Percentiles rank a stretch among this genome's conserved stretches.
Evolutionary conservation across 768 basidiomycete genomes (phyloP).

Genomic region (Tephrocybe sp.): DNA sequence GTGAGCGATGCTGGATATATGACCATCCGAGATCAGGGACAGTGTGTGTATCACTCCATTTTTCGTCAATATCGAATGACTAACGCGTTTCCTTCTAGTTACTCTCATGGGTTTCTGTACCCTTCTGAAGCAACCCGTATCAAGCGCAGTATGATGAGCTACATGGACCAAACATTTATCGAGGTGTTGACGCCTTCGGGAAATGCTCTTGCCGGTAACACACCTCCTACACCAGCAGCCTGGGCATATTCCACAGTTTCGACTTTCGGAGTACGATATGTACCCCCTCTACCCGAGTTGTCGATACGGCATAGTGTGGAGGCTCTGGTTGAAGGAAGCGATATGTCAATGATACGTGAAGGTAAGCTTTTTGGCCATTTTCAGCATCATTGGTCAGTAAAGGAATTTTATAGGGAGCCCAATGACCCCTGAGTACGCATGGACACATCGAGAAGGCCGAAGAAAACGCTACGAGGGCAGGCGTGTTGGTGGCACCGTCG

Average conservation of each 20-base stretch:
- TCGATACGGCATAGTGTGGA: slow-evolving; percentile 76
- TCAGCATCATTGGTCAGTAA: not conserved
- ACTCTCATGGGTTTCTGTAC: slow-evolving; percentile 94
- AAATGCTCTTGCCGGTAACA: slow-evolving; percentile 29
- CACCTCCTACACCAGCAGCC: slow-evolving; percentile 42
- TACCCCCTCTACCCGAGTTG: slow-evolving; percentile 65
- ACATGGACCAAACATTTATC: slow-evolving; percentile 45
- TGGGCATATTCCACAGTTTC: slow-evolving; percentile 67
- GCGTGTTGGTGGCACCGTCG: slow-evolving; percentile 88
- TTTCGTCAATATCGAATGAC: not conserved
- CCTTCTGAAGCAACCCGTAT: slow-evolving; percentile 83
- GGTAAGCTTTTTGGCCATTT: slow-evolving; percentile 39
- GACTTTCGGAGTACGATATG: slow-evolving; percentile 78
- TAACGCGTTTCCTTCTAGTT: slow-evolving; percentile 42
- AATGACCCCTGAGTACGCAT: slow-evolving; percentile 63
- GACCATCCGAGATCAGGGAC: slow-evolving; percentile 95
- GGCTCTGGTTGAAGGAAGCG: slow-evolving; percentile 90
- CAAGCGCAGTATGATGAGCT: slow-evolving; percentile 51
- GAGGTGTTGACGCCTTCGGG: slow-evolving; percentile 31
- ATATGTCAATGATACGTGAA: slow-evolving; percentile 72
- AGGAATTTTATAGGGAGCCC: slow-evolving; percentile 44
- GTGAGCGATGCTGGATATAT: slow-evolving; percentile 97
- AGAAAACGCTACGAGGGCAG: slow-evolving; percentile 59
- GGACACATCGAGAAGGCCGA: slow-evolving; percentile 73
- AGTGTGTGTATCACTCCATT: slow-evolving; percentile 56